A percentile compares a stretch with the other conserved stretches of the same genome.
phyloP scores from a whole-genome alignment of 108 stramenopile species.

The Skeletonema costatum region DNA sequence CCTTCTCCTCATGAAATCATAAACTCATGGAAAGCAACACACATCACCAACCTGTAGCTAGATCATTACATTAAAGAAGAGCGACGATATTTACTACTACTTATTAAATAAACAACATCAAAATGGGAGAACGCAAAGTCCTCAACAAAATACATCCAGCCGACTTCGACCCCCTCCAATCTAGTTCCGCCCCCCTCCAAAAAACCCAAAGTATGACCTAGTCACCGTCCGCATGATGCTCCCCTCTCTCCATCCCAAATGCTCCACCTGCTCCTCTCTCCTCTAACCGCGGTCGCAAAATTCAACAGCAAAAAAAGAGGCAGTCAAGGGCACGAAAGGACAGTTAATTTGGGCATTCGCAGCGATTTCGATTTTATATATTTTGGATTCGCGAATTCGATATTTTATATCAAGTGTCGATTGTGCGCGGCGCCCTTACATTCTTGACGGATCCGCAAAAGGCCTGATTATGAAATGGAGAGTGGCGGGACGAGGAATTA shows the following conservation, averaged over 20 bases:
- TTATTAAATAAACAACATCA: conserved; percentile 9
- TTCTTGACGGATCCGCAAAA: conserved; percentile 97
- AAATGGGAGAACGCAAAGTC: conserved; percentile 98
- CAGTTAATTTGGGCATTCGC: conserved; percentile 96
- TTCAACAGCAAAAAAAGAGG: conserved; percentile 96
- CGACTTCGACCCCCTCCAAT: conserved; percentile 95
- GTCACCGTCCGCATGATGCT: conserved; percentile 98
- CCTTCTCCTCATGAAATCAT: too few species aligned
- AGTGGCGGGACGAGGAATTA: conserved; percentile 93
- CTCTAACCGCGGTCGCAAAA: conserved; percentile 97
- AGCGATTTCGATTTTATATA: conserved; percentile 93
- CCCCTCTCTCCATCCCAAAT: conserved; percentile 95
- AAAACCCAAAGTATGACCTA: conserved; percentile 81
- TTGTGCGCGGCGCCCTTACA: conserved; percentile 85
- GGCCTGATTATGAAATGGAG: conserved; percentile 97
- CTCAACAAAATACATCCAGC: conserved; percentile 97
- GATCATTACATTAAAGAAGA: too few species aligned
- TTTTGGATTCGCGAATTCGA: too few species aligned
- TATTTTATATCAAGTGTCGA: conserved; percentile 96
- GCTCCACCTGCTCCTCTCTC: conserved; percentile 90
- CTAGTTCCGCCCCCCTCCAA: conserved; percentile 90
- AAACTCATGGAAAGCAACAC: too few species aligned
- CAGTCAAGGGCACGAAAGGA: conserved; percentile 84
- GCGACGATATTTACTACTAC: too few species aligned
- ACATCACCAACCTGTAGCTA: too few species aligned